phyloP scores from a whole-genome alignment of 345 rosid species.

The Heritiera fomes region DNA sequence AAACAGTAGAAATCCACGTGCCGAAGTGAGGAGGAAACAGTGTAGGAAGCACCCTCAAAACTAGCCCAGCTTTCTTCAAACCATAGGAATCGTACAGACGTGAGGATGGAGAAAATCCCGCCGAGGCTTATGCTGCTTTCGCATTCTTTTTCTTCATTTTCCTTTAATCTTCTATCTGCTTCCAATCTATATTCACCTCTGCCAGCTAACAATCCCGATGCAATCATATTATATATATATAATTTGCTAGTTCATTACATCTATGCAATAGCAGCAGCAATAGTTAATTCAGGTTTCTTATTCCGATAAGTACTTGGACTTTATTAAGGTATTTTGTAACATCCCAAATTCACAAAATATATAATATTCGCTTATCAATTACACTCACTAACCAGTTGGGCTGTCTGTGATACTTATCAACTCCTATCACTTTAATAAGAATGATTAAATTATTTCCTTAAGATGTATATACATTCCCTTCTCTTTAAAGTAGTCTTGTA shows the following conservation, averaged over 20 bases:
- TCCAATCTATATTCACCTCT: slow-evolving; percentile 23
- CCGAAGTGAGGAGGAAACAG: slow-evolving; percentile 28
- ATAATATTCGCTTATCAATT: too few relatives aligned
- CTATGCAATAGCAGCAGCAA: not conserved
- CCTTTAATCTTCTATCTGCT: slow-evolving; percentile 6
- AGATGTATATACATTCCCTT: too few relatives aligned
- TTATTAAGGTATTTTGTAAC: not conserved
- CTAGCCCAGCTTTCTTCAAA: slow-evolving; percentile 10
- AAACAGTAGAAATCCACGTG: slow-evolving; percentile 28
- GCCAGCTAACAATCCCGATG: slow-evolving; percentile 60
- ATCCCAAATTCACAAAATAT: too few relatives aligned
- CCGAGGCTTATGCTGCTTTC: slow-evolving; percentile 41
- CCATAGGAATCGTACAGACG: slow-evolving; percentile 43
- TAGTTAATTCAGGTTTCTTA: not conserved
- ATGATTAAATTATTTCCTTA: too few relatives aligned
- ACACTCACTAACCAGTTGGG: too few relatives aligned
- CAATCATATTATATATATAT: slow-evolving; percentile 20
- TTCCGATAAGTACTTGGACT: not conserved
- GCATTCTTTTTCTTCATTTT: slow-evolving; percentile 18
- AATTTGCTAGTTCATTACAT: slow-evolving; percentile 14
- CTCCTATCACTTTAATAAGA: too few relatives aligned
- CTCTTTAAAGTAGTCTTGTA: too few relatives aligned
- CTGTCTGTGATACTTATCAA: too few relatives aligned
- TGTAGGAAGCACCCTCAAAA: slow-evolving; percentile 31
- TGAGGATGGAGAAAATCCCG: slow-evolving; percentile 45